phyloP scores from a whole-genome alignment of 2,329 filamentous ascomycete genomes.

The Hypocrella siamensis region DNA sequence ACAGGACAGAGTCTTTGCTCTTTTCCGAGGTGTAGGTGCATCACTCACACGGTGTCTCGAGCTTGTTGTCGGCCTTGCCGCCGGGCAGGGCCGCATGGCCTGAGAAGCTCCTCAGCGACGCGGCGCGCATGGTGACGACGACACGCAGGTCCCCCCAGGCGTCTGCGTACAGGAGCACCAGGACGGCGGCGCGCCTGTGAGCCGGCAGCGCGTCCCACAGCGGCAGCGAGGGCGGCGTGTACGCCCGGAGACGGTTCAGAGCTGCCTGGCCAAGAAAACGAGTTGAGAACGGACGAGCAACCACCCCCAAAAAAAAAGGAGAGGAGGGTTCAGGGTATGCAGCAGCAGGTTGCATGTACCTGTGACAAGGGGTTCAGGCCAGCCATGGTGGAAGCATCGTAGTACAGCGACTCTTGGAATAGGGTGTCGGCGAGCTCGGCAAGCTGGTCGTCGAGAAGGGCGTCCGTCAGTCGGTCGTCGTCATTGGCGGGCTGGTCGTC shows the following conservation, averaged over 20 bases:
- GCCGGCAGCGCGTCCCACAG: slow-evolving; percentile 46
- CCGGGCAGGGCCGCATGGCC: slow-evolving; percentile 80
- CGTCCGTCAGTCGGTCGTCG: neutral
- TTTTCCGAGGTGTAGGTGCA: neutral
- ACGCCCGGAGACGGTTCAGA: slow-evolving; percentile 43
- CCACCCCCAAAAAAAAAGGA: no score
- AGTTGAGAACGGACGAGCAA: slow-evolving; percentile 2
- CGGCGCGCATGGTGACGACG: slow-evolving; percentile 53
- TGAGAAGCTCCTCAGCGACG: slow-evolving; percentile 51
- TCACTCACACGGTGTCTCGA: slow-evolving; percentile 43
- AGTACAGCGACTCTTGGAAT: slow-evolving; percentile 31
- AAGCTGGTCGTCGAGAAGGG: slow-evolving; percentile 1
- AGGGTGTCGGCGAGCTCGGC: neutral
- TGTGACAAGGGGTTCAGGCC: slow-evolving; percentile 36
- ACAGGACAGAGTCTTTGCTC: no score
- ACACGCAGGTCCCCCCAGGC: slow-evolving; percentile 60
- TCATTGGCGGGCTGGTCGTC: neutral
- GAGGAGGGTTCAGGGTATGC: neutral
- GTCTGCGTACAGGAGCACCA: slow-evolving; percentile 81
- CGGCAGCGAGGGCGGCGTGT: slow-evolving; percentile 43
- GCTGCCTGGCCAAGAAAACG: slow-evolving; percentile 27
- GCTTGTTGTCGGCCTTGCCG: slow-evolving; percentile 47
- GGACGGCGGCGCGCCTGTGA: slow-evolving; percentile 65
- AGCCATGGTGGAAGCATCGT: slow-evolving; percentile 42
- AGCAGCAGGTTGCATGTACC: slow-evolving; percentile 22